Evolutionary conservation across 306 rosid genomes (phyloP), one percentile per base, ranked within the genome.

Genomic region (Pterocarpus macrocarpus): DNA sequence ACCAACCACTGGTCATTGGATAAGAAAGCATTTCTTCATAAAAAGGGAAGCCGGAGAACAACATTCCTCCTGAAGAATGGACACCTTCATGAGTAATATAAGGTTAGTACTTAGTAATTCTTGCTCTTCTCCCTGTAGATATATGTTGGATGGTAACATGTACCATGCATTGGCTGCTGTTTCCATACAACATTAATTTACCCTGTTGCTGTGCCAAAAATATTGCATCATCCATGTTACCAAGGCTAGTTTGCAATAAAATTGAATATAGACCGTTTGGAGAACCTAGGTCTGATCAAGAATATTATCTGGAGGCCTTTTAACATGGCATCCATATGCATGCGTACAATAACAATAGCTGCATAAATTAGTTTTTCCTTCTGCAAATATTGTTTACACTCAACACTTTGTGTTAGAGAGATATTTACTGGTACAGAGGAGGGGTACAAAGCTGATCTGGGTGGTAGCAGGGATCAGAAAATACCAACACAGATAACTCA

Each of bases 31-130:
- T n/a, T 55, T 82, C 6, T 47, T 14, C 74, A 79, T 73, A 22
- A 84, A 87, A 87, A 75, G 81, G 69, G 63, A 73, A 73, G 58
- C 39, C 50, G 34, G 66, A 50, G 5, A 71, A 56, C 58, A 75
- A 52, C 43, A 16, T 38, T 67, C 32, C 5, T 78, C 68, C 81
- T 41, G 8, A 44, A 81, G 33, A 36, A 89, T 88, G 92, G 97
- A 90, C 49, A 62, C 82, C 76, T 77, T 73, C 81, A 76, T 85
- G 62, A 87, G 76, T 79, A 90, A 85, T 69, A 82, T 66, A 35
- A 90, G 94, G 99, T 93, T 49, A 75, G 90, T 43, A 43, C 8
- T 22, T 22, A 22, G 47, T 80, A 63, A 59, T 41, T 69, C 32
- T 36, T 45, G 16, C 71, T 57, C 38, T 50, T 56, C 44, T 49